phyloP scores from a whole-genome alignment of 176 grass and related monocot species.

The Cymbopogon citratus region DNA sequence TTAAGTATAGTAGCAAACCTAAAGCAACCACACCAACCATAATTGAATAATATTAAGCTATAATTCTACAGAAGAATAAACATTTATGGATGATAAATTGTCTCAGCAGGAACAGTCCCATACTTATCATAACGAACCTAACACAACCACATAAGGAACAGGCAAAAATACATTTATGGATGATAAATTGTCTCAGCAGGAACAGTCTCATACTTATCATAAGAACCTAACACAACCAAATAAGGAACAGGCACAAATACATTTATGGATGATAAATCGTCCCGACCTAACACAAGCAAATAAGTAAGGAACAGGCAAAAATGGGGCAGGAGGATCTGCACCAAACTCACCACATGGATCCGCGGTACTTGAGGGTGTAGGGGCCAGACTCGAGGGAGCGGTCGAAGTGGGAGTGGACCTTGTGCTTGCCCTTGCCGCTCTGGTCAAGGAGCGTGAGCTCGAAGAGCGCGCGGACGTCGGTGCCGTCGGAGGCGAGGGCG shows the following conservation, averaged over 20 bases:
- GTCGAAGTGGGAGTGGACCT: slow-evolving; percentile 83
- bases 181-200: background rate
- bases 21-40: background rate
- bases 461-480: slow-evolving; percentile 61
- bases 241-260: no score
- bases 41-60: background rate
- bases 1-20: no score
- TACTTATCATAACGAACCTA: background rate
- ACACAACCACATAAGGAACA: background rate
- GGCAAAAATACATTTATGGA: no score
- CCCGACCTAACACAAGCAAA: background rate
- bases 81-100: background rate
- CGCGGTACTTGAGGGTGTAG: slow-evolving; percentile 84
- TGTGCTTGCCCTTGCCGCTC: slow-evolving; percentile 81
- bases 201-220: background rate
- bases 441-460: slow-evolving; percentile 69
- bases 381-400: slow-evolving; percentile 72
- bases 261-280: background rate
- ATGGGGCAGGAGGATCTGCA: background rate
- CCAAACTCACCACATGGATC: slow-evolving; percentile 79
- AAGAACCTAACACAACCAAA: background rate
- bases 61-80: background rate
- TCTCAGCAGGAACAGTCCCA: no score
- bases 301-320: background rate
- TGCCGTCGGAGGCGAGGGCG: slow-evolving; percentile 60